Conservation (phyloP, 805 yeast genomes). For the Barnettozyma californica region DNA sequence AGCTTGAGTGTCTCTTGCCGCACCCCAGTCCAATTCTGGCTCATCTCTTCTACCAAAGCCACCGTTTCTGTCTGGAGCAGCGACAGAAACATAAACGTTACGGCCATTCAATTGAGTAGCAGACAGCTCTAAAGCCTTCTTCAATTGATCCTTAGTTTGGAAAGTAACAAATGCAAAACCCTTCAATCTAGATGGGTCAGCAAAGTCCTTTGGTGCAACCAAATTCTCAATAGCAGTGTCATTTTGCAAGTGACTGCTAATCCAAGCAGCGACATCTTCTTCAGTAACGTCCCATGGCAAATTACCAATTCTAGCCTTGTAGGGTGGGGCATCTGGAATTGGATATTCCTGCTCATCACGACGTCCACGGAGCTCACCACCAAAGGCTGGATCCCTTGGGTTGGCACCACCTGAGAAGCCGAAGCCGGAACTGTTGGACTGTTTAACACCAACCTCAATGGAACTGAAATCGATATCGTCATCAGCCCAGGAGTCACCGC, state of each 20-base stretch:
- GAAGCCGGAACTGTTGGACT: slow-evolving; percentile 26
- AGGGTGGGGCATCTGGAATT: slow-evolving; percentile 89
- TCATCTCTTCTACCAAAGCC: slow-evolving; percentile 33
- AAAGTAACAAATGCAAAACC: slow-evolving; percentile 89
- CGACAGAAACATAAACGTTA: slow-evolving; percentile 69
- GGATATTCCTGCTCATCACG: slow-evolving; percentile 67
- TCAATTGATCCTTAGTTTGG: slow-evolving; percentile 70
- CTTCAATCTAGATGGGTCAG: slow-evolving; percentile 61
- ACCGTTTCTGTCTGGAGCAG: slow-evolving; percentile 54
- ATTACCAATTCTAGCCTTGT: slow-evolving; percentile 81
- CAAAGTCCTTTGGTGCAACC: slow-evolving; percentile 63
- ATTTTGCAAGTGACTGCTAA: slow-evolving; percentile 47
- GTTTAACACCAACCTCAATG: slow-evolving; percentile 45
- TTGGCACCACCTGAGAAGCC: slow-evolving; percentile 28
- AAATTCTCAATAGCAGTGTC: slow-evolving; percentile 56
- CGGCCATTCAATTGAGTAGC: slow-evolving; percentile 71
- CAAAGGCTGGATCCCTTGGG: slow-evolving; percentile 34
- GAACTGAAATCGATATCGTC: slow-evolving; percentile 70
- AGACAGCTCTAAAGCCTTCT: slow-evolving; percentile 62
- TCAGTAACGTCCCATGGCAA: slow-evolving; percentile 80
- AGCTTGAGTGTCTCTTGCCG: slow-evolving; percentile 39
- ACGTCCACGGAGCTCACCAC: slow-evolving; percentile 31
- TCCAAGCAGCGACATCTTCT: slow-evolving; percentile 53
- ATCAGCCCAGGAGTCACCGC: slow-evolving; percentile 81
- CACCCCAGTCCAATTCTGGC: slow-evolving; percentile 41